phyloP scores from a whole-genome alignment of 1,284 basidiomycete genomes.

The Tylopilus sp. region DNA sequence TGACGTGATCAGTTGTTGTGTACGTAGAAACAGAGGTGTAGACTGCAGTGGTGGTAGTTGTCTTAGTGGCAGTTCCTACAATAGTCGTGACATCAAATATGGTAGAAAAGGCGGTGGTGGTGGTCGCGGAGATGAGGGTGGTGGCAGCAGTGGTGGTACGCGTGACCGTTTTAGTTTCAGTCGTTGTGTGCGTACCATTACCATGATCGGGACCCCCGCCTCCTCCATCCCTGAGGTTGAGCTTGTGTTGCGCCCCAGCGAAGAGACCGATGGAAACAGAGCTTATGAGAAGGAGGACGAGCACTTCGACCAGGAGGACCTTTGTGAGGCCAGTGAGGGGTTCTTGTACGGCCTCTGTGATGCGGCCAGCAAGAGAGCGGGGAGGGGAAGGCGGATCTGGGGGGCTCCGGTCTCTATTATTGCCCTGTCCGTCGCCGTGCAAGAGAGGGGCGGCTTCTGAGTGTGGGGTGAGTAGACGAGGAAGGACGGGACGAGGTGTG shows the following conservation, averaged over 20 bases:
- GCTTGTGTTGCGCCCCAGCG: conserved; percentile 77
- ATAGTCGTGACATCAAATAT: conserved; percentile 34
- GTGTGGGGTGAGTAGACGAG: conserved; percentile 8
- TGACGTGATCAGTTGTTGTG: conserved; percentile 34
- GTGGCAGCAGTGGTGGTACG: conserved; percentile 30
- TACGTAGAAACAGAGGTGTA: conserved; percentile 37
- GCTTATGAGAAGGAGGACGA: conserved; percentile 77
- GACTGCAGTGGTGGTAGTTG: conserved; percentile 36
- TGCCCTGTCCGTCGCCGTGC: conserved; percentile 38
- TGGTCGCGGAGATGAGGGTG: conserved; percentile 33
- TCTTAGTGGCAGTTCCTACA: conserved; percentile 33
- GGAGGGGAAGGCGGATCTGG: conserved; percentile 21
- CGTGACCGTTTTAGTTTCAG: conserved; percentile 32
- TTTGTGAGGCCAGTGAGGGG: conserved; percentile 84
- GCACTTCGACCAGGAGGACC: conserved; percentile 69
- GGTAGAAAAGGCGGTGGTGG: conserved; percentile 36
- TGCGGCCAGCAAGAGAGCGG: conserved; percentile 45
- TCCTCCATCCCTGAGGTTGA: conserved; percentile 48
- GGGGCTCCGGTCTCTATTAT: conserved; percentile 31
- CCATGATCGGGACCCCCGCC: conserved; percentile 29
- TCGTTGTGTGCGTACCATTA: conserved; percentile 38
- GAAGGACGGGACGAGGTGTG: neutral
- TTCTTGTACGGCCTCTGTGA: conserved; percentile 60
- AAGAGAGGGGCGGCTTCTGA: conserved; percentile 58
- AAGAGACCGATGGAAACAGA: conserved; percentile 92